Conservation (phyloP, 2,329 filamentous ascomycete genomes). For the Pseudogymnoascus sp. region DNA sequence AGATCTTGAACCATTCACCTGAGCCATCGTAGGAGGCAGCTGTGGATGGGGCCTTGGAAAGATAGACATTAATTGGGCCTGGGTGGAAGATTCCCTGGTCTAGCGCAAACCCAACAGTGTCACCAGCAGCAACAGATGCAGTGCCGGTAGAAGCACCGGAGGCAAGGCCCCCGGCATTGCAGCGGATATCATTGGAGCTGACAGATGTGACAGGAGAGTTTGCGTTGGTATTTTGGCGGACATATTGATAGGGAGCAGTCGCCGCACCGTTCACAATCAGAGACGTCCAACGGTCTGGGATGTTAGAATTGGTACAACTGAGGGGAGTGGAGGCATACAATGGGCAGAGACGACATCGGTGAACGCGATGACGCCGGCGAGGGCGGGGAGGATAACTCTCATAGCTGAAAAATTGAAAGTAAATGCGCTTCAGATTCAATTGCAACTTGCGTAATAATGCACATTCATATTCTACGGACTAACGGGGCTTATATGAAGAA, state of each 20-base stretch:
- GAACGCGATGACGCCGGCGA: not conserved
- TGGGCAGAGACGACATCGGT: constrained; percentile 1
- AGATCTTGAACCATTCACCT: constrained; percentile 38
- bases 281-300: constrained; percentile 9
- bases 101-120: constrained; percentile 39
- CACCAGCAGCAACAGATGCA: constrained; percentile 40
- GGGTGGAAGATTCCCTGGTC: constrained; percentile 42
- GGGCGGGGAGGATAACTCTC: not conserved
- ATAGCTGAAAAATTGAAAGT: not conserved
- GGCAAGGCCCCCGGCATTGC: constrained; percentile 36
- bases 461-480: constrained; percentile 14
- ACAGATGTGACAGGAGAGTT: constrained; percentile 44
- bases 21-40: constrained; percentile 40
- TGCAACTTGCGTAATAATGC: not conserved
- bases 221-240: constrained; percentile 39
- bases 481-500: not conserved
- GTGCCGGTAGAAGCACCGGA: constrained; percentile 34
- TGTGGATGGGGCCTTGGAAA: constrained; percentile 37
- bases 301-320: not conserved
- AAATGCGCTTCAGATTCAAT: not conserved
- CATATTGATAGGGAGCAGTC: constrained; percentile 44
- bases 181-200: constrained; percentile 38
- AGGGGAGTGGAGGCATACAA: not conserved
- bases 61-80: constrained; percentile 36
- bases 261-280: constrained; percentile 31